Evolutionary conservation across 1,284 basidiomycete genomes (phyloP).

Genomic region (Puccinia brachypodii): DNA sequence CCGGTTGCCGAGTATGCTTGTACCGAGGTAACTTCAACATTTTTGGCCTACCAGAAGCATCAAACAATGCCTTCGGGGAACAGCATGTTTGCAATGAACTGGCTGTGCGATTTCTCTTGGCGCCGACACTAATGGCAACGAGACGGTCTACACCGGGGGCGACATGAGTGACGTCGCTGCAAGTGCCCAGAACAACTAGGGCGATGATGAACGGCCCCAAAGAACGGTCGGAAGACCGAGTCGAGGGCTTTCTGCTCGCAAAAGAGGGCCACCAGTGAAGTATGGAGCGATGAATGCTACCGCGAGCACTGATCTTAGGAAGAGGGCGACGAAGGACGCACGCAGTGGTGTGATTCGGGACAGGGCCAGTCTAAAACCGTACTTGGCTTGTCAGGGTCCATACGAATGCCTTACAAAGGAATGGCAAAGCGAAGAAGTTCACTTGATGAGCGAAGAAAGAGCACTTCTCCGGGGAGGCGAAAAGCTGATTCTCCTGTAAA

Average conservation of each 20-base stretch:
- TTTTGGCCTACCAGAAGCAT: too few relatives aligned
- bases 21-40: background rate
- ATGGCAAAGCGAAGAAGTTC: conserved; percentile 28
- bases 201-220: conserved; percentile 32
- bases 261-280: conserved; percentile 20
- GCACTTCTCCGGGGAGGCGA: conserved; percentile 24
- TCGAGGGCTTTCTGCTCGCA: conserved; percentile 17
- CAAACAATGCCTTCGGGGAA: too few relatives aligned
- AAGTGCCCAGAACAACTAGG: conserved; percentile 20
- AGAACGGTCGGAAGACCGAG: conserved; percentile 20
- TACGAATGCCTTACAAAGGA: background rate
- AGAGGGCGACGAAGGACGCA: conserved; percentile 47
- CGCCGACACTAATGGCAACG: conserved; percentile 34
- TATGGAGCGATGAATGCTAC: conserved; percentile 12
- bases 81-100: too few relatives aligned
- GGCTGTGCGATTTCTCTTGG: too few relatives aligned
- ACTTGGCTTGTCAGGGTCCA: conserved; percentile 17
- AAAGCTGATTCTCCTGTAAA: background rate
- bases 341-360: conserved; percentile 25
- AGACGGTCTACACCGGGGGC: conserved; percentile 33
- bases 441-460: conserved; percentile 9
- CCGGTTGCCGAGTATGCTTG: background rate
- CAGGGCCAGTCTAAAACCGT: conserved; percentile 30
- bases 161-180: conserved; percentile 38
- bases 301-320: conserved; percentile 34